Percentiles rank a stretch among this genome's conserved stretches.
These are phyloP conservation scores for Zarea fungicola DNA, from an alignment of 2,329 filamentous ascomycete genomes.

Conservation along the genomic window DNA sequence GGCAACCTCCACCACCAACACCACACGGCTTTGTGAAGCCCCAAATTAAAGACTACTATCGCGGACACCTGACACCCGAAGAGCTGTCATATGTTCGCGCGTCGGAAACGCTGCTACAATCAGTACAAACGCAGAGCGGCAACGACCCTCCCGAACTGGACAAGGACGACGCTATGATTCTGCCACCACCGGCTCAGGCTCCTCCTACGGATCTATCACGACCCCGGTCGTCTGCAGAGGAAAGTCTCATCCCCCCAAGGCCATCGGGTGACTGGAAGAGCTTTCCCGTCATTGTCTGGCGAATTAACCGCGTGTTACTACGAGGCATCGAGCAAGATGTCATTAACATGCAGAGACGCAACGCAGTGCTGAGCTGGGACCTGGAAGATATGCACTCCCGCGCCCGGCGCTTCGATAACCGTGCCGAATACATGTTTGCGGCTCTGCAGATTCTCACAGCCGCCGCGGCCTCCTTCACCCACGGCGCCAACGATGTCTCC, in stretches of 20 bases:
- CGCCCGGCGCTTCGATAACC: conserved; percentile 47
- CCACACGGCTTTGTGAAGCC: conserved; percentile 36
- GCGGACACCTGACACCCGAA: conserved; percentile 41
- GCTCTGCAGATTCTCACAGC: conserved; percentile 46
- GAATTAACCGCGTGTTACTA: conserved; percentile 36
- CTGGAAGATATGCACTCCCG: conserved; percentile 44
- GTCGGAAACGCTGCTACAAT: conserved; percentile 29
- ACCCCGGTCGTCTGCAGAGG: conserved; percentile 6
- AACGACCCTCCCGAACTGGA: conserved; percentile 21
- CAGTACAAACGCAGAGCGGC: conserved; percentile 24
- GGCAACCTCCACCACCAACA: conserved; percentile 30
- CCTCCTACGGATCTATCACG: conserved; percentile 9
- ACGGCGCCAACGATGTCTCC: conserved; percentile 52
- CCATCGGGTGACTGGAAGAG: conserved; percentile 36
- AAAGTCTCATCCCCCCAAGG: conserved; percentile 26
- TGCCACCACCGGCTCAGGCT: conserved; percentile 26
- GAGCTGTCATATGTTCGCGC: conserved; percentile 35
- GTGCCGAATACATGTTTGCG: conserved; percentile 46
- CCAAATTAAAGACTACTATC: conserved; percentile 44
- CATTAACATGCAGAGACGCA: conserved; percentile 40
- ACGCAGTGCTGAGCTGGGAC: conserved; percentile 42
- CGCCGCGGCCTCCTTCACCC: conserved; percentile 50
- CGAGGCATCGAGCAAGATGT: conserved; percentile 46
- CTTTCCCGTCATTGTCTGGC: conserved; percentile 36
- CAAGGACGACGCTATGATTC: conserved; percentile 28